A percentile compares a stretch with the other conserved stretches of the same genome.
These are phyloP conservation scores for Sporothrix sp. DNA, from an alignment of 2,329 filamentous ascomycete genomes.

Conservation along the genomic window DNA sequence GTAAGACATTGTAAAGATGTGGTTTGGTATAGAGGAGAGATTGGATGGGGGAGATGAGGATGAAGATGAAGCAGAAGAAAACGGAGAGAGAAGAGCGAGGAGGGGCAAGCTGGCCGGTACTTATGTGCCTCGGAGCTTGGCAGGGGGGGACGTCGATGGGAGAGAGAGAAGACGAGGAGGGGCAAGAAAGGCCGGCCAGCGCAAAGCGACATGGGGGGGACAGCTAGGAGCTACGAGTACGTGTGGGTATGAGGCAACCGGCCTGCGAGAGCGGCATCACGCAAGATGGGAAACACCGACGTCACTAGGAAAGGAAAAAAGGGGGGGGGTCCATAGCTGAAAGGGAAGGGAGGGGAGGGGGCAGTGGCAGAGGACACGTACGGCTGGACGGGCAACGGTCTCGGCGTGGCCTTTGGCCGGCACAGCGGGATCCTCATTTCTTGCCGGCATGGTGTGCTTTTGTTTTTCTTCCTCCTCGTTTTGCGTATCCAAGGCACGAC, in stretches of 20 bases:
- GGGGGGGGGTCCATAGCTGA: conserved; percentile 5
- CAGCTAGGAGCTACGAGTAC: background rate
- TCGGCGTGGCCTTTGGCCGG: conserved; percentile 1
- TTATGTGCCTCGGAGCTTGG: conserved; percentile 7
- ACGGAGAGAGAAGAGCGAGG: background rate
- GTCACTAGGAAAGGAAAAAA: background rate
- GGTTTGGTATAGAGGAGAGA: background rate
- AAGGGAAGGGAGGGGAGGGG: background rate
- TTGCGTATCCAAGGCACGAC: no score
- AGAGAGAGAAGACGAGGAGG: background rate
- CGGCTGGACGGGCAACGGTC: background rate
- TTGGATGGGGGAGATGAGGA: background rate
- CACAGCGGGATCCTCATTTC: conserved; percentile 10
- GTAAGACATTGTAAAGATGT: conserved; percentile 35
- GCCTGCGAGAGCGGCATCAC: background rate
- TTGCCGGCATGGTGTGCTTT: conserved; percentile 8
- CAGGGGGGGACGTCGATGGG: background rate
- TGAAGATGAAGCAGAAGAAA: background rate
- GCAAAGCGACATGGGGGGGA: background rate
- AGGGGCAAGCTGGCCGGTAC: conserved; percentile 4
- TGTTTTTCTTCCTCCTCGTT: background rate
- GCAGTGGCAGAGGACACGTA: background rate
- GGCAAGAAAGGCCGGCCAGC: no score
- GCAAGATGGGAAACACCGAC: background rate
- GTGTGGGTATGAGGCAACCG: background rate